phyloP scores from a whole-genome alignment of 352 stramenopile genomes.

The Phytophthora sansomeana region DNA sequence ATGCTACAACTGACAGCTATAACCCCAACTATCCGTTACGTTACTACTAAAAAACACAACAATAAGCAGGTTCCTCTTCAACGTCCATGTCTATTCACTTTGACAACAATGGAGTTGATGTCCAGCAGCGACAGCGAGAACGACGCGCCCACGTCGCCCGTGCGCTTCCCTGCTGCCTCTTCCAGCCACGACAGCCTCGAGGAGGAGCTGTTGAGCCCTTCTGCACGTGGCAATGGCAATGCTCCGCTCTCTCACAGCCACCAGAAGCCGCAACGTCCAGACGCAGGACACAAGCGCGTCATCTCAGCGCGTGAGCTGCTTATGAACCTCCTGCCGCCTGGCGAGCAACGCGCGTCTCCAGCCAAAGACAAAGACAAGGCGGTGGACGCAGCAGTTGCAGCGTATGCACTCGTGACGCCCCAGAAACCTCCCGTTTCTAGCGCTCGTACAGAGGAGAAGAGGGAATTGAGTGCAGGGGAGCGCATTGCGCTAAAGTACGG shows the following conservation, averaged over 20 bases:
- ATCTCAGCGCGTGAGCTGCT: slow-evolving; percentile 72
- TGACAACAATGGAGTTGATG: slow-evolving; percentile 59
- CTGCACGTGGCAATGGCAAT: not conserved
- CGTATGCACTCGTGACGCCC: slow-evolving; percentile 25
- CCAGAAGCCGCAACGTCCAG: not conserved
- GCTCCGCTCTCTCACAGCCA: not conserved
- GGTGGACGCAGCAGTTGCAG: slow-evolving; percentile 14
- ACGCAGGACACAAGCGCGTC: slow-evolving; percentile 49
- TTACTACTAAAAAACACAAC: not conserved
- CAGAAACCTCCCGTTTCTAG: slow-evolving; percentile 13
- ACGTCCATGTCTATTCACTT: not conserved
- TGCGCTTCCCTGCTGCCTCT: not conserved
- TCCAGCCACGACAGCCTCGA: slow-evolving; percentile 27
- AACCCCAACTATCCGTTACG: not conserved
- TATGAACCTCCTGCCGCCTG: slow-evolving; percentile 51
- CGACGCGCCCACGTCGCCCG: slow-evolving; percentile 8
- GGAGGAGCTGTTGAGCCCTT: slow-evolving; percentile 22
- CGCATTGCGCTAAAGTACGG: slow-evolving; percentile 73
- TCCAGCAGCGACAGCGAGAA: slow-evolving; percentile 63
- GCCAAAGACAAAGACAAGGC: slow-evolving; percentile 11
- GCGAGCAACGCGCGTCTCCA: slow-evolving; percentile 6
- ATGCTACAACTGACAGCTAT: not conserved
- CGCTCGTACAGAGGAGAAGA: slow-evolving; percentile 12
- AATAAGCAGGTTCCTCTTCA: slow-evolving; percentile 11
- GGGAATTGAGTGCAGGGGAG: slow-evolving; percentile 48